Evolutionary conservation across 306 rosid genomes (phyloP).

Genomic region (Geum urbanum): DNA sequence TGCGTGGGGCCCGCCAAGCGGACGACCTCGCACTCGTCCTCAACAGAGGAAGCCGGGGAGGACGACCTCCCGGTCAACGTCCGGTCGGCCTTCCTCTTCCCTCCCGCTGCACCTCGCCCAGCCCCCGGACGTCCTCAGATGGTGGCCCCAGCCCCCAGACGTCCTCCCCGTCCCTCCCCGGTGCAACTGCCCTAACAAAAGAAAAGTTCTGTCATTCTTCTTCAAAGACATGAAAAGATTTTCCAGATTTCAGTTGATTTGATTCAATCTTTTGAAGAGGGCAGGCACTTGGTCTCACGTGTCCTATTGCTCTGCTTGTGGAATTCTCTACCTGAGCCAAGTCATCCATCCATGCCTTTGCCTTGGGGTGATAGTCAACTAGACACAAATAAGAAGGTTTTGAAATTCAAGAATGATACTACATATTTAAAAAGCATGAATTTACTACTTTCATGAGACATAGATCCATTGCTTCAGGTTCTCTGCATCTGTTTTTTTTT

Average conservation of each 20-base stretch:
- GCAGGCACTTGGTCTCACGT: constrained; percentile 34
- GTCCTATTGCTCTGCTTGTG: constrained; percentile 25
- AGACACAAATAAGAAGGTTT: neutral
- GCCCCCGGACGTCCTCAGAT: no score
- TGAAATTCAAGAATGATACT: neutral
- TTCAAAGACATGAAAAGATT: constrained; percentile 10
- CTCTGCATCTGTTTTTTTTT: neutral
- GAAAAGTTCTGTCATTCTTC: constrained; percentile 10
- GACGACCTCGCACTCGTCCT: no score
- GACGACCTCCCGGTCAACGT: no score
- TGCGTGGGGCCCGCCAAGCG: no score
- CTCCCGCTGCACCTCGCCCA: no score
- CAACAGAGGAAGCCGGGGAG: no score
- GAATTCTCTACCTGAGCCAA: constrained; percentile 10
- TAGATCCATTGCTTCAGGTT: constrained; percentile 22
- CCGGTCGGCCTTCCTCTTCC: no score
- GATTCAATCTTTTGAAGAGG: constrained; percentile 22
- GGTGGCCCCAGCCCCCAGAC: no score
- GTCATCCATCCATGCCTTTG: neutral
- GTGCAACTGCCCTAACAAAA: no score
- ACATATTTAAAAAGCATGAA: constrained; percentile 11
- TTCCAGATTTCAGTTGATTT: constrained; percentile 9
- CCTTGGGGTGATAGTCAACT: neutral
- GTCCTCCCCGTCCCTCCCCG: no score
- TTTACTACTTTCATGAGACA: constrained; percentile 8